Base-by-base conservation (phyloP, 176 grass and related monocot genomes). In the Cenchrus fungigraminus region DNA sequence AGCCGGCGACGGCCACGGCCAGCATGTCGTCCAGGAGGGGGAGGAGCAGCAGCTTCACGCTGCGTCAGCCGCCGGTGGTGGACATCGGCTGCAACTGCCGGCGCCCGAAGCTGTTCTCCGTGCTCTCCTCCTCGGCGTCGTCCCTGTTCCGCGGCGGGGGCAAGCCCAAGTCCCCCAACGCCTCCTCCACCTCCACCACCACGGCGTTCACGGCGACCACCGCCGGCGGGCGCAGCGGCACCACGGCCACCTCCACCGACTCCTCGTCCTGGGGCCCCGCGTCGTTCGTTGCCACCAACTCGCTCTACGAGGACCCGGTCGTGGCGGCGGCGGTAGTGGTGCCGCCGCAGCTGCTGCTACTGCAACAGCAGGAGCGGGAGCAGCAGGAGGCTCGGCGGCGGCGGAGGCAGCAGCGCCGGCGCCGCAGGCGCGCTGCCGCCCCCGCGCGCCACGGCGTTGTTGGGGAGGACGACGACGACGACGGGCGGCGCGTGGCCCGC, bases 11-110 rank as follows among this genome's bases (percentile, higher is more conserved):
- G 72, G 32, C 73, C 52, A 56, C 90, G 61, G 19, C 50, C 0
- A n/a, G 73, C 42, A 84, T 34, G 54, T 56, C 53, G 73, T 56
- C 84, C 74, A 79, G 80, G 55, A 83, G 72, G 14, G 52, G 50
- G 72, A 31, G 78, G 70, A 62, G 77, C 57, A 45, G 80, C 63
- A 45, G 89, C 80, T 86, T 92, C 79, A 50, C 84, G 65, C 56
- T 92, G 29, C 94, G 90, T n/a, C 91, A 92, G 13, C 97, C 94
- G 70, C 84, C 91, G 32, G 91, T 94, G 79, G 97, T 99, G 68
- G 94, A 99, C 88, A 79, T 97, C 14, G 97, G 97, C 55, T 99
- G 97, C 92, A 94, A 92, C 86, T 99, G 97, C 86, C 91, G 91
- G n/a, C 83, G 97, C 6, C 78, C 97, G 14, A 95, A 90, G 83